Percentiles rank a stretch among this genome's conserved stretches.
These are phyloP conservation scores for Croton laevigatus DNA, from an alignment of 441 rosid genomes.

Conservation along the genomic window DNA sequence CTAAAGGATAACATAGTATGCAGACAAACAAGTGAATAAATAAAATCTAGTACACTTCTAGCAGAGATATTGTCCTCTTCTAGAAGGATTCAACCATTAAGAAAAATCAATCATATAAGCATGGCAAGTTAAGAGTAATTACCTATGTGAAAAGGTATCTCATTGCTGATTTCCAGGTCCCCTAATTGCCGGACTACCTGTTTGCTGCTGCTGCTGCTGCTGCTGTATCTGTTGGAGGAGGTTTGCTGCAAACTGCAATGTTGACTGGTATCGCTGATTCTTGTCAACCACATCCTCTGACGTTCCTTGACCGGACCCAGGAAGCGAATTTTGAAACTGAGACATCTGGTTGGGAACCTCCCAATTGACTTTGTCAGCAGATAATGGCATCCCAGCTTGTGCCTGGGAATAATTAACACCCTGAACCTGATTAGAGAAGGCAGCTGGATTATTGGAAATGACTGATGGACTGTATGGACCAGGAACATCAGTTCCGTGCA, in stretches of 20 bases:
- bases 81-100: background rate
- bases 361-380: constrained; percentile 39
- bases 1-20: background rate
- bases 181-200: constrained; percentile 46
- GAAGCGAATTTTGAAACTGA: constrained; percentile 47
- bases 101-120: constrained; percentile 7
- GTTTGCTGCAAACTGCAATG: constrained; percentile 87
- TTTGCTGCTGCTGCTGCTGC: constrained; percentile 45
- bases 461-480: constrained; percentile 39
- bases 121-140: constrained; percentile 27
- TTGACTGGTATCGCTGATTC: constrained; percentile 87
- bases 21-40: background rate
- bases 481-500: constrained; percentile 47
- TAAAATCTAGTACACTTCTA: constrained; percentile 1
- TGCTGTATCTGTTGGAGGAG: constrained; percentile 92
- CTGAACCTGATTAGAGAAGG: constrained; percentile 47
- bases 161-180: constrained; percentile 52
- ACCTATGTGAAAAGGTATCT: constrained; percentile 39
- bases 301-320: constrained; percentile 49
- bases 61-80: background rate
- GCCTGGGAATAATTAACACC: constrained; percentile 43
- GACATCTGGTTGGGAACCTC: constrained; percentile 50
- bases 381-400: constrained; percentile 42
- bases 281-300: constrained; percentile 72
- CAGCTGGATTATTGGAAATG: constrained; percentile 35